Evolutionary conservation across 2,329 filamentous ascomycete genomes (phyloP).

Genomic region (Hirsutella minnesotensis): DNA sequence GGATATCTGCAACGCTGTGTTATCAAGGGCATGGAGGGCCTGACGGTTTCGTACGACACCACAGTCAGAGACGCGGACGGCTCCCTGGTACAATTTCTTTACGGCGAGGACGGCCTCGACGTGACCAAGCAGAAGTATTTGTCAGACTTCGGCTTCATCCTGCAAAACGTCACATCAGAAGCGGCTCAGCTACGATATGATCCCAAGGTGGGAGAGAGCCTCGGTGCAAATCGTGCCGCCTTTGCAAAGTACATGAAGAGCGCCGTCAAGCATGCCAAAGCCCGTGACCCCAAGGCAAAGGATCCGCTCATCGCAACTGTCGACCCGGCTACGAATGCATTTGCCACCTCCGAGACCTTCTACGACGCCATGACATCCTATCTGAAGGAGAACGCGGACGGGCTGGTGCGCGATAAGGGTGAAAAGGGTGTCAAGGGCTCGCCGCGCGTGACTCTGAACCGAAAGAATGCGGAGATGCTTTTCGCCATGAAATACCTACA

Average conservation of each 20-base stretch:
- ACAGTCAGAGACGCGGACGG: conserved; percentile 92
- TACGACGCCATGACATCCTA: conserved; percentile 63
- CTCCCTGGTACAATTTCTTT: conserved; percentile 85
- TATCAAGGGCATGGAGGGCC: conserved; percentile 96
- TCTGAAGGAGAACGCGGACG: conserved; percentile 61
- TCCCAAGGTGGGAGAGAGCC: conserved; percentile 30
- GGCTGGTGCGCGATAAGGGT: conserved; percentile 37
- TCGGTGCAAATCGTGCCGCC: conserved; percentile 42
- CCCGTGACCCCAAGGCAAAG: conserved; percentile 42
- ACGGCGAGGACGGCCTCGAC: conserved; percentile 92
- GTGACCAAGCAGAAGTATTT: conserved; percentile 90
- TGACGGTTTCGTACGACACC: conserved; percentile 84
- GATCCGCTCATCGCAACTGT: conserved; percentile 67
- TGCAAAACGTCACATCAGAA: conserved; percentile 74
- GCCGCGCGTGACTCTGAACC: conserved; percentile 33
- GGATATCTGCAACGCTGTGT: conserved; percentile 94
- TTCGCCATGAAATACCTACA: conserved; percentile 88
- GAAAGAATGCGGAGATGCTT: conserved; percentile 71
- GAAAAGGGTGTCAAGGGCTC: conserved; percentile 14
- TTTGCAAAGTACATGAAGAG: conserved; percentile 72
- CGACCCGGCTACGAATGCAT: conserved; percentile 66
- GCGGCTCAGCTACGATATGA: conserved; percentile 63
- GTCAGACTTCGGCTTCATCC: conserved; percentile 78
- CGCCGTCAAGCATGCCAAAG: conserved; percentile 59
- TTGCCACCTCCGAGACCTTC: conserved; percentile 84